Evolutionary conservation across 2,329 filamentous ascomycete genomes (phyloP).

Genomic region (Dryadomyces quercus-mongolicae): DNA sequence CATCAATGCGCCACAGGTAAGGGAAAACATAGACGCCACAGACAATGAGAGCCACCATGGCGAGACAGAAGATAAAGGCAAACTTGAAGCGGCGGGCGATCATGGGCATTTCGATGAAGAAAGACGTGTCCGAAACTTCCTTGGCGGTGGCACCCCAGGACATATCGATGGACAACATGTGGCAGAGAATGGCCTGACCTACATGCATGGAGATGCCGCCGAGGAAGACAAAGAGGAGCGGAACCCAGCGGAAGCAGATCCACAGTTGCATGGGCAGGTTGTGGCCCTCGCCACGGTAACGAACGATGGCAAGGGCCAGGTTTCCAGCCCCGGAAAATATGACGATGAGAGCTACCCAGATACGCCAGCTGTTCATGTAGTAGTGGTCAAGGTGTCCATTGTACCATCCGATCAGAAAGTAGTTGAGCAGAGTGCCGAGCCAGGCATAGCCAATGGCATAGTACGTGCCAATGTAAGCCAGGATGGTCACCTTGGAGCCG

Average conservation of each 20-base stretch:
- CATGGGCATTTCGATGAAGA: constrained; percentile 73
- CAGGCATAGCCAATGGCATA: constrained; percentile 68
- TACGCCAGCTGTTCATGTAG: constrained; percentile 67
- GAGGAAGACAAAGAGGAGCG: constrained; percentile 67
- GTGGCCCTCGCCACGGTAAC: constrained; percentile 57
- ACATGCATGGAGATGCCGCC: constrained; percentile 73
- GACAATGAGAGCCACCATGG: constrained; percentile 50
- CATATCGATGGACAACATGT: constrained; percentile 82
- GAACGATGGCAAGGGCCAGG: constrained; percentile 57
- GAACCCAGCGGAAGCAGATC: constrained; percentile 63
- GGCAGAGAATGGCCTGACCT: constrained; percentile 63
- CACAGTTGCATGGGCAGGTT: constrained; percentile 42
- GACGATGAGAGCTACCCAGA: constrained; percentile 70
- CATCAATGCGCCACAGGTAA: constrained; percentile 51
- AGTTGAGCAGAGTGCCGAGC: constrained; percentile 62
- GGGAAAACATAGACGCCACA: constrained; percentile 53
- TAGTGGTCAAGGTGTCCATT: constrained; percentile 70
- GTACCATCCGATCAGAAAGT: constrained; percentile 66
- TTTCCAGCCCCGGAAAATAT: constrained; percentile 69
- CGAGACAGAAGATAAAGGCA: constrained; percentile 50
- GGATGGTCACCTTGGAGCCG: constrained; percentile 62
- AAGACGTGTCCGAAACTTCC: constrained; percentile 69
- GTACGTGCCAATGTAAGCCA: constrained; percentile 70
- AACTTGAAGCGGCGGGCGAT: constrained; percentile 68
- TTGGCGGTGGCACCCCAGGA: constrained; percentile 76